Percentiles rank a stretch among this genome's conserved stretches.
Conservation (phyloP, 2,329 filamentous ascomycete genomes). For the Fusarium anguioides region DNA sequence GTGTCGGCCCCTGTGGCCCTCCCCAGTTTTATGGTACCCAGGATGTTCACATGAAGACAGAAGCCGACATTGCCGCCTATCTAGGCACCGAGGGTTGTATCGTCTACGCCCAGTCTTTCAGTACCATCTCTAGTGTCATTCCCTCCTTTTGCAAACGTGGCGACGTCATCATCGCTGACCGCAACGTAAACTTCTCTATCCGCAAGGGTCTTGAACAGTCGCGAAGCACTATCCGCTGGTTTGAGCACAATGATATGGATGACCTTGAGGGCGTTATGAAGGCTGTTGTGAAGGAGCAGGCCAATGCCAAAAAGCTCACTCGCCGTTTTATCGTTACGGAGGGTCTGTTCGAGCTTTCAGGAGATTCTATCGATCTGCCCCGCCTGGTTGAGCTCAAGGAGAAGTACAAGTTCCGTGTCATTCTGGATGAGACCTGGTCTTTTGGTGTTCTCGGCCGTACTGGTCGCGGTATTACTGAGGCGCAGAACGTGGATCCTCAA, state of each 20-base stretch:
- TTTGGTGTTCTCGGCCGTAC: constrained; percentile 94
- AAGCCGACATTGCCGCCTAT: constrained; percentile 91
- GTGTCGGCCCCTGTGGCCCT: constrained; percentile 95
- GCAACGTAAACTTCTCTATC: constrained; percentile 91
- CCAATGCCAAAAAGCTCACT: constrained; percentile 85
- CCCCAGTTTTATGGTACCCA: constrained; percentile 99
- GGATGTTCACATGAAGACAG: constrained; percentile 97
- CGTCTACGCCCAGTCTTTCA: constrained; percentile 95
- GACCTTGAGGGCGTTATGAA: constrained; percentile 88
- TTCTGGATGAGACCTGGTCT: constrained; percentile 97
- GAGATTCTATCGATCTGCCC: constrained; percentile 85
- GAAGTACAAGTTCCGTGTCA: constrained; percentile 97
- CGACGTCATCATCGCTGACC: constrained; percentile 96
- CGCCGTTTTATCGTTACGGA: constrained; percentile 96
- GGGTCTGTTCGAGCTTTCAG: constrained; percentile 89
- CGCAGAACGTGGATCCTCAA: constrained; percentile 92
- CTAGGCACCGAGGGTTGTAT: constrained; percentile 90
- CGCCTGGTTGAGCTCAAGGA: constrained; percentile 93
- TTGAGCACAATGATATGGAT: constrained; percentile 94
- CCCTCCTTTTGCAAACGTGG: constrained; percentile 97
- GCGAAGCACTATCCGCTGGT: constrained; percentile 91
- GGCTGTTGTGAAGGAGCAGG: constrained; percentile 88
- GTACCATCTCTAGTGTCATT: constrained; percentile 95
- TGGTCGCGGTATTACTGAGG: constrained; percentile 92
- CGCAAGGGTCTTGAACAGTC: constrained; percentile 95